Base-by-base conservation (phyloP, 345 rosid genomes). In the Eutrema yunnanense region DNA sequence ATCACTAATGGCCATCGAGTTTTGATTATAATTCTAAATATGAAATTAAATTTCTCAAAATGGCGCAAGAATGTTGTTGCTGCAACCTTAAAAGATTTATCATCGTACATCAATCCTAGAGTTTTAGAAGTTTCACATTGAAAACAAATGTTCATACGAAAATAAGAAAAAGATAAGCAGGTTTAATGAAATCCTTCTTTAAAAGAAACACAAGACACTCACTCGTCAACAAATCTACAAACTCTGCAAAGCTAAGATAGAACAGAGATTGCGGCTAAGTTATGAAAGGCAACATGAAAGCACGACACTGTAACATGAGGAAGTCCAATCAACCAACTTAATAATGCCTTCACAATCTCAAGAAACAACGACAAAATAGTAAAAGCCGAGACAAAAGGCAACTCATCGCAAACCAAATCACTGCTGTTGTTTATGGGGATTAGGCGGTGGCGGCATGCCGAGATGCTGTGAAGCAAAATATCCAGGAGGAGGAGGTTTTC, bases 361-460 rank as follows among this genome's bases (percentile, higher is more conserved):
- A 22, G 14, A 43, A 72, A 60, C 32, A 40, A 7, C 4, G 2
- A 19, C 13, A 37, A 34, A 49, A 52, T 27, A 78, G 52, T 41
- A 38, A 61, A 38, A 5, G 2, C 27, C 52, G 6, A 62, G 16
- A 67, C 59, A 52, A 50, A 7, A 67, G 22, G 19, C 65, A 42
- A 11, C 33, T 62, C 60, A 65, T 32, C 4, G 82, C 73, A 79
- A 83, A 81, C 86, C 89, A 49, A 79, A 87, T 62, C 85, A 83
- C 73, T 86, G 86, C 75, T 86, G 87, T 76, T 81, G 90, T 27
- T 84, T 83, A 74, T 84, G 92, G 22, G 78, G 86, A 60, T 83
- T 69, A 56, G 94, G 85, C 1, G 92, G 98, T 8, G 95, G 96
- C 0, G 89, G 96, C 96, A 92, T 88, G 26, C 96, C 96, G 0